phyloP scores from a whole-genome alignment of 2,329 filamentous ascomycete genomes.

The Penicillium carneum region DNA sequence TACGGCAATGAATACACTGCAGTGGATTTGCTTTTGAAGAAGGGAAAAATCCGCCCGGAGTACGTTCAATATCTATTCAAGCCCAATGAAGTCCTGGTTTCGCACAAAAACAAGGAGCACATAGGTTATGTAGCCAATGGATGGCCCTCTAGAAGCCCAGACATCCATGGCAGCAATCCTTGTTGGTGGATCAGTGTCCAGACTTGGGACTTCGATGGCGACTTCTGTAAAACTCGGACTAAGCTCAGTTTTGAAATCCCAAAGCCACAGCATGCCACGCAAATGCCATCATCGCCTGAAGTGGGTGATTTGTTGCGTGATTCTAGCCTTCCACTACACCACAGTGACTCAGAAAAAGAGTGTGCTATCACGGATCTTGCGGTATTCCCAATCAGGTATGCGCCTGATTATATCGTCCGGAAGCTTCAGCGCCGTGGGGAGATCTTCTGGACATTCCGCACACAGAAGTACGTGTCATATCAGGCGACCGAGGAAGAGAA shows the following conservation, averaged over 20 bases:
- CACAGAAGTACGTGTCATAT: constrained; percentile 19
- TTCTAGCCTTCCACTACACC: neutral
- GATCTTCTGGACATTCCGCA: constrained; percentile 22
- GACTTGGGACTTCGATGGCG: constrained; percentile 11
- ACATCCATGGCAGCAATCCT: neutral
- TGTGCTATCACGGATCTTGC: constrained; percentile 11
- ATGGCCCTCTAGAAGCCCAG: neutral
- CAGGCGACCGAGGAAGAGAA: constrained; percentile 15
- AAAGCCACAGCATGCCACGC: neutral
- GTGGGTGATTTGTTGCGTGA: neutral
- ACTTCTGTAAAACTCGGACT: neutral
- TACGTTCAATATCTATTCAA: constrained; percentile 21
- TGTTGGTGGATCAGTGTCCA: neutral
- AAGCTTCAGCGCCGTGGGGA: constrained; percentile 53
- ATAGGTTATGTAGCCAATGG: constrained; percentile 9
- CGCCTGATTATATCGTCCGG: constrained; percentile 53
- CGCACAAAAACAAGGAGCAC: constrained; percentile 4
- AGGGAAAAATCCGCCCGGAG: neutral
- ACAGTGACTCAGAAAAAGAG: neutral
- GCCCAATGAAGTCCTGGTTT: constrained; percentile 13
- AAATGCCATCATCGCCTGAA: neutral
- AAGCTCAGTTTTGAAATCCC: constrained; percentile 9
- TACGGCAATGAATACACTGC: constrained; percentile 8
- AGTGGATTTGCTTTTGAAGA: constrained; percentile 9
- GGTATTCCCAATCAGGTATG: constrained; percentile 16